Evolutionary conservation across 108 stramenopile genomes (phyloP), one percentile per base, ranked within the genome.

Genomic region (Nannochloropsis salina): DNA sequence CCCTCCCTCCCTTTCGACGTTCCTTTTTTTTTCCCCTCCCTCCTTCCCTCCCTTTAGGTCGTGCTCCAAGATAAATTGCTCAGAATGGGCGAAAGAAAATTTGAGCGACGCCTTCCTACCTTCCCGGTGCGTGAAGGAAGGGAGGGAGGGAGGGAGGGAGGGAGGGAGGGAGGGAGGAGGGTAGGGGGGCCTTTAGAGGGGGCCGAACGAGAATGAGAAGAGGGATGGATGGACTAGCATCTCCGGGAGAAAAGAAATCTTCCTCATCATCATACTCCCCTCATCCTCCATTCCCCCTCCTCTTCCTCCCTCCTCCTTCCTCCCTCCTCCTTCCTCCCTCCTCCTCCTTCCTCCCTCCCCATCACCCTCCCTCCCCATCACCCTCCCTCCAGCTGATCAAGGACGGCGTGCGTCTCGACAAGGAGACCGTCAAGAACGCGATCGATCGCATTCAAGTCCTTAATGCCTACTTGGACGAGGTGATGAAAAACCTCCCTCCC

Each of bases 81-180:
- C 10, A 9, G 47, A 11, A 51, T 51, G 47, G 47, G 10, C 12
- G 12, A 51, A 12, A 51, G 12, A 9, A 51, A 51, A 51, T 51
- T 51, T 12, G 47, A 51, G 47, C 9, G 12, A 12, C 47, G 47
- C 10, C 47, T 51, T 9, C 47, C 47, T 9, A 51, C 47, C 47
- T 51, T 51, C 47, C 47, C 47, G 47, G 47, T 51, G 12, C 9
- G 47, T 51, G 47, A 12, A 51, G 12, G 47, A 12, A 51, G 12
- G 47, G 47, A 51, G 47, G 47, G 47, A 51, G 47, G 47, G 47
- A 51, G 47, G 47, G 47, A 51, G 47, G 47, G 47, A 51, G 47
- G 47, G 47, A 51, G 47, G 47, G 47, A 51, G 12, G 47, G 47
- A 51, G 12, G 10, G 47, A 51, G 12, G 47, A 12, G 9, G 47